A percentile compares a stretch with the other conserved stretches of the same genome.
Conservation (phyloP, 2,329 filamentous ascomycete species). For the Penicillium sp. region DNA sequence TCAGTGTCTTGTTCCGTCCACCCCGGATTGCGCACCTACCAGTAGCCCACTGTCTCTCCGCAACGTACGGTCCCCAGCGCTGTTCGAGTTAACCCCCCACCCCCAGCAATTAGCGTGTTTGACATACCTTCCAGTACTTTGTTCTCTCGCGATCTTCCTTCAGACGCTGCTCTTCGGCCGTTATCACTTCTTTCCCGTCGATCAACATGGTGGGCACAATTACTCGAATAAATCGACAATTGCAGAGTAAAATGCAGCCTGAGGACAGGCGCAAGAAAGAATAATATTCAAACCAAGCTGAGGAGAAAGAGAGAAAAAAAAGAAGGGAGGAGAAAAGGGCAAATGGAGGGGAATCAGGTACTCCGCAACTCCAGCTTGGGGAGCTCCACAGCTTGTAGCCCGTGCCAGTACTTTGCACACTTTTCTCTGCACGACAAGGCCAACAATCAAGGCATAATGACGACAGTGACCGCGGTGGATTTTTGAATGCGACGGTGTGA, state of each 20-base stretch:
- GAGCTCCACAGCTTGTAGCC: constrained; percentile 5
- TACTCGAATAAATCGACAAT: constrained; percentile 1
- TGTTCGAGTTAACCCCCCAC: not conserved
- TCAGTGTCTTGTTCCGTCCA: too few species aligned
- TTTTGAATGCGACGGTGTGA: not conserved
- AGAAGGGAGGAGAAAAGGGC: constrained; percentile 1
- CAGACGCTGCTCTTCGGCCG: constrained; percentile 86
- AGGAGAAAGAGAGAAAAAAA: not conserved
- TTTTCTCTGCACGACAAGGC: not conserved
- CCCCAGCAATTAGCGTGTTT: not conserved
- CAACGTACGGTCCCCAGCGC: constrained; percentile 83
- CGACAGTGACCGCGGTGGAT: not conserved
- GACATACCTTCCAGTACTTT: constrained; percentile 89
- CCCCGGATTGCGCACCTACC: constrained; percentile 49
- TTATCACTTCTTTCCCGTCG: constrained; percentile 83
- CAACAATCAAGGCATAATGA: constrained; percentile 1
- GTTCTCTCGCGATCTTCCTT: constrained; percentile 78
- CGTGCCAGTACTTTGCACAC: not conserved
- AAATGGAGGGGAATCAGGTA: constrained; percentile 3
- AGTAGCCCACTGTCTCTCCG: constrained; percentile 94
- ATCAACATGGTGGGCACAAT: constrained; percentile 67
- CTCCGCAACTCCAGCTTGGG: constrained; percentile 1
- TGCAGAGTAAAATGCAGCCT: not conserved
- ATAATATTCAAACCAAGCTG: not conserved
- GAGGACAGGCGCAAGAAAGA: not conserved